Evolutionary conservation across 345 rosid genomes (phyloP), one percentile per base, ranked within the genome.

Genomic region (Linum tenue): DNA sequence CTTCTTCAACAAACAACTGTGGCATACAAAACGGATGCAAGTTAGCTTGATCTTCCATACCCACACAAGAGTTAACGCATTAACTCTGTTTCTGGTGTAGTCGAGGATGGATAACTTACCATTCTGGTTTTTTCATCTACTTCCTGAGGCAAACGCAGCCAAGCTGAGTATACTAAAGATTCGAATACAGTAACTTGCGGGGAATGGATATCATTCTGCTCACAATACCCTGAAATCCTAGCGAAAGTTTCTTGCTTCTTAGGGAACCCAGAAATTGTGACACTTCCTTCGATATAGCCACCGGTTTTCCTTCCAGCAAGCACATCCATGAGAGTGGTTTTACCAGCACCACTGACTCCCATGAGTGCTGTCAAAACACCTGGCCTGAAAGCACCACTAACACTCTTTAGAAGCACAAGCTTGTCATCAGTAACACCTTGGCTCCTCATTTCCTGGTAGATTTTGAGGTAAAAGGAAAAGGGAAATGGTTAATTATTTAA

Each of bases 311-410:
- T 57, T 31, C 60, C 60, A 16, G 60, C 60, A 35, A 57, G 60
- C 36, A 57, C 60, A 57, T 57, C 60, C 60, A 57, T 57, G 2
- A 57, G 38, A 12, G 60, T 57, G 36, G 60, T 57, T 57, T 57
- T 57, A 57, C 60, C 60, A 22, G 60, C 60, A 57, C 60, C 60
- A 57, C 60, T 57, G 5, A 57, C 60, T 57, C 60, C 60, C 60
- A 57, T 57, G 4, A 57, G 60, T 22, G 60, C 60, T 3, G 60
- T 57, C 36, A 57, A 37, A n/a, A 57, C 60, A 57, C 60, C 60
- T 7, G 60, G 60, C 60, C 60, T 57, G 60, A 57, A 57, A 1
- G 60, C 60, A 57, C 60, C 60, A 22, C 60, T 57, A 31, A 57
- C 60, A 5, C 22, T 37, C 36, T 57, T 57, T 3, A 57, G 60